Percentiles rank a stretch among this genome's conserved stretches.
Evolutionary conservation across 148 eudicot genomes (phyloP).

Genomic region (Rhododendron henanense): DNA sequence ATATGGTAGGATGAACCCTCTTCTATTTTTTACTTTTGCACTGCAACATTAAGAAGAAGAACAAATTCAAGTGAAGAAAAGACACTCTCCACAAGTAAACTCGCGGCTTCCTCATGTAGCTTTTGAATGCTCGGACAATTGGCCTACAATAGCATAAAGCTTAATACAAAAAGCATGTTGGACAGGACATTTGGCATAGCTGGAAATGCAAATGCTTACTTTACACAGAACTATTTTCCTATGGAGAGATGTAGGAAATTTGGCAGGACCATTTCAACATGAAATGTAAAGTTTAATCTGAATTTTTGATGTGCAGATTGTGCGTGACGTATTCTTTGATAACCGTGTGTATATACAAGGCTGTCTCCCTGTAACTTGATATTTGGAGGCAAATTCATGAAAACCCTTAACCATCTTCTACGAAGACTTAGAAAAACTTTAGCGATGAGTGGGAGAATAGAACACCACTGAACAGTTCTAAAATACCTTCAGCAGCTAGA

Average conservation of each 20-base stretch:
- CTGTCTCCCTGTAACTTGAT: not conserved
- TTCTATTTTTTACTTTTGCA: not conserved
- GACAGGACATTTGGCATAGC: not conserved
- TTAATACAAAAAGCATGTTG: not conserved
- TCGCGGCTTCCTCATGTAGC: not conserved
- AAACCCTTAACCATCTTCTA: not conserved
- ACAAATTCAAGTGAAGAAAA: not conserved
- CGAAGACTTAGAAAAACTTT: not conserved
- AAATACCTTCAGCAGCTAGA: slow-evolving; percentile 88
- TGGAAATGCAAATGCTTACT: not conserved
- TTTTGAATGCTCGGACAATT: not conserved
- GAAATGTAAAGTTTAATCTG: not conserved
- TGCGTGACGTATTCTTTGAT: not conserved
- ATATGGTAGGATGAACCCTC: not conserved
- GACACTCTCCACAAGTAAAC: not conserved
- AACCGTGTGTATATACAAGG: not conserved
- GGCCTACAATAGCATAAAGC: not conserved
- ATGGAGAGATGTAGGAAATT: not conserved
- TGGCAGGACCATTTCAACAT: not conserved
- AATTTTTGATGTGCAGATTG: not conserved
- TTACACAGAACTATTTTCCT: not conserved
- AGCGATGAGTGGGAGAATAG: not conserved
- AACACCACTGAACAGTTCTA: not conserved
- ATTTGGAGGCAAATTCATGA: not conserved
- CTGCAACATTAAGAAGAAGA: not conserved